Percentiles rank a stretch among this genome's conserved stretches.
Conservation (phyloP, 192 early-diverging fungal species). For the Entomortierella chlamydospora region DNA sequence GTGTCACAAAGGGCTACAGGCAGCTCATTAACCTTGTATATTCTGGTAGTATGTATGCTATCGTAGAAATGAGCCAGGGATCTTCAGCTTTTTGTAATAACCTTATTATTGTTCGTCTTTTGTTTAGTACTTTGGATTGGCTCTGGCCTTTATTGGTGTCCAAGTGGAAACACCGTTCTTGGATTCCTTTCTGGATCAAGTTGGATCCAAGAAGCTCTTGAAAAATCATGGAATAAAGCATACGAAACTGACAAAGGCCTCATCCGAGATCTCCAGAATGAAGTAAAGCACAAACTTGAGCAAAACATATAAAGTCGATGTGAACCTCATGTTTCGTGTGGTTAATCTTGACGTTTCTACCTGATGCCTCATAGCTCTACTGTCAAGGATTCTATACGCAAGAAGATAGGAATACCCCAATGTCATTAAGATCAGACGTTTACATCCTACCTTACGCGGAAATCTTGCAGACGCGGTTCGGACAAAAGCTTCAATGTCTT, state of each 20-base stretch:
- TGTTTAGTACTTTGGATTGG: conserved; percentile 41
- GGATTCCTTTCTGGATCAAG: conserved; percentile 35
- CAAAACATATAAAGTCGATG: neutral
- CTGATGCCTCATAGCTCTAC: conserved; percentile 5
- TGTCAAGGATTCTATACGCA: conserved; percentile 36
- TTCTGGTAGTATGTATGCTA: neutral
- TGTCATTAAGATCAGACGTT: neutral
- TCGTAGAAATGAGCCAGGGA: neutral
- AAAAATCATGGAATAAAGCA: conserved; percentile 40
- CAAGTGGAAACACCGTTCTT: conserved; percentile 28
- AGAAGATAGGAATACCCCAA: conserved; percentile 11
- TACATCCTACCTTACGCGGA: conserved; percentile 22
- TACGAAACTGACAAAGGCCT: conserved; percentile 28
- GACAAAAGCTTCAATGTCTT: conserved; percentile 25
- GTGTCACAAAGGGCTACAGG: conserved; percentile 37
- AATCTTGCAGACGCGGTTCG: conserved; percentile 25
- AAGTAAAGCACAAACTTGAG: conserved; percentile 6
- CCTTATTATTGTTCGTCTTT: neutral
- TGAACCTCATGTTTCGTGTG: neutral
- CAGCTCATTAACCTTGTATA: conserved; percentile 41
- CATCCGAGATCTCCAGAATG: conserved; percentile 39
- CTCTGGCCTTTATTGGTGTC: conserved; percentile 26
- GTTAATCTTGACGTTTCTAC: neutral
- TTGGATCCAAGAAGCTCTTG: conserved; percentile 38
- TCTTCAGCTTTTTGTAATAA: neutral